Conservation (phyloP, 805 yeast genomes). For the Priceomyces castillae region DNA sequence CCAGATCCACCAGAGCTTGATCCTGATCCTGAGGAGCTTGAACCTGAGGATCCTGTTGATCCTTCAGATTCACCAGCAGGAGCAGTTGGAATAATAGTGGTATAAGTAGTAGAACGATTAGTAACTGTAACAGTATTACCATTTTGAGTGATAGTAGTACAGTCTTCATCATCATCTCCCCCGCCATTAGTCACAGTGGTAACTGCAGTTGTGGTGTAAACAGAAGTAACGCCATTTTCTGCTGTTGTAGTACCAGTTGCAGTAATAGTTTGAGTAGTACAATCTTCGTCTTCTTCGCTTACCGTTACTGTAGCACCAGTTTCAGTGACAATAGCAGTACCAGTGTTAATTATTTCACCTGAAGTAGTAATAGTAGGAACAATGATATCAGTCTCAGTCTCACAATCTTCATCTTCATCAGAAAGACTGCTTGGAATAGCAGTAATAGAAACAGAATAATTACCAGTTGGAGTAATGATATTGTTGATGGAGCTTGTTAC, state of each 20-base stretch:
- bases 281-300: background rate
- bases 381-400: constrained; percentile 9
- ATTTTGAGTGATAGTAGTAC: background rate
- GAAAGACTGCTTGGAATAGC: no score
- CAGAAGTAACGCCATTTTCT: background rate
- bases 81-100: constrained; percentile 2
- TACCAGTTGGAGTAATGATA: constrained; percentile 3
- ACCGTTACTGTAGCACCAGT: constrained; percentile 4
- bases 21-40: constrained; percentile 1
- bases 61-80: background rate
- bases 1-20: constrained; percentile 1
- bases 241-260: constrained; percentile 2
- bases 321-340: background rate
- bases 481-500: no score
- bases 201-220: background rate
- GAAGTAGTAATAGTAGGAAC: background rate
- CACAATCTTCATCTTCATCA: constrained; percentile 11
- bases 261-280: background rate
- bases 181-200: constrained; percentile 1
- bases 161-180: constrained; percentile 2
- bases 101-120: constrained; percentile 2
- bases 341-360: constrained; percentile 4
- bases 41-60: background rate
- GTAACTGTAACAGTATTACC: constrained; percentile 1
- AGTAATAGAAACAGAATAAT: no score